These are phyloP conservation scores for Limonomyces culmigenus DNA, from an alignment of 1,284 basidiomycete species.

Conservation along the genomic window DNA sequence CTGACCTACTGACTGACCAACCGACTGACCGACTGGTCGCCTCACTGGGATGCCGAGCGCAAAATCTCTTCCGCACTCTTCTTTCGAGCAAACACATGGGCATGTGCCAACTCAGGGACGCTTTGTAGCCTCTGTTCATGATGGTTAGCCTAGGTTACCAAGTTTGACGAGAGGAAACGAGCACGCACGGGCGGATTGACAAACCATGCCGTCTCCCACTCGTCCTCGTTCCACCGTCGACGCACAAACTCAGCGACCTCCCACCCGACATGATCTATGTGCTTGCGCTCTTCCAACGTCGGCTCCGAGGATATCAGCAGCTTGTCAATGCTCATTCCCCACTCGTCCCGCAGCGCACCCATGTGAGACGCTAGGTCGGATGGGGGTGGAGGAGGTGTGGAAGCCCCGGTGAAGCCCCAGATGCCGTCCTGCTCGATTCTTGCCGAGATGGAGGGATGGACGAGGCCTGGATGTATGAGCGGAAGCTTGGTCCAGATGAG, in stretches of 20 bases:
- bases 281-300: conserved; percentile 30
- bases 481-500: conserved; percentile 63
- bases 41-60: too few relatives aligned
- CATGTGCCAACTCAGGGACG: conserved; percentile 59
- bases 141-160: conserved; percentile 1
- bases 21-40: too few relatives aligned
- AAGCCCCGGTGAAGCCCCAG: conserved; percentile 58
- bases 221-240: conserved; percentile 41
- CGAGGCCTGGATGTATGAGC: conserved; percentile 37
- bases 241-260: conserved; percentile 48
- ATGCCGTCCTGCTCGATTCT: conserved; percentile 54
- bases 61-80: too few relatives aligned
- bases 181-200: conserved; percentile 62
- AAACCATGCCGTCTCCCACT: conserved; percentile 79
- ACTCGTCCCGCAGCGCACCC: conserved; percentile 44
- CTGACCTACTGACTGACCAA: too few relatives aligned
- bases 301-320: conserved; percentile 31
- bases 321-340: conserved; percentile 46
- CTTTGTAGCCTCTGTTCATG: conserved; percentile 51
- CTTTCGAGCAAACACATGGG: conserved; percentile 60
- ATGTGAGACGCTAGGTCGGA: conserved; percentile 47
- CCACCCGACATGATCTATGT: conserved; percentile 30
- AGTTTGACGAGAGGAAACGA: conserved; percentile 1
- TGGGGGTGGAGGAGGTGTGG: conserved; percentile 28
- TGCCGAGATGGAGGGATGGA: conserved; percentile 25